Conservation (phyloP, 371 early-diverging fungal species). For the Mortierella sp. region DNA sequence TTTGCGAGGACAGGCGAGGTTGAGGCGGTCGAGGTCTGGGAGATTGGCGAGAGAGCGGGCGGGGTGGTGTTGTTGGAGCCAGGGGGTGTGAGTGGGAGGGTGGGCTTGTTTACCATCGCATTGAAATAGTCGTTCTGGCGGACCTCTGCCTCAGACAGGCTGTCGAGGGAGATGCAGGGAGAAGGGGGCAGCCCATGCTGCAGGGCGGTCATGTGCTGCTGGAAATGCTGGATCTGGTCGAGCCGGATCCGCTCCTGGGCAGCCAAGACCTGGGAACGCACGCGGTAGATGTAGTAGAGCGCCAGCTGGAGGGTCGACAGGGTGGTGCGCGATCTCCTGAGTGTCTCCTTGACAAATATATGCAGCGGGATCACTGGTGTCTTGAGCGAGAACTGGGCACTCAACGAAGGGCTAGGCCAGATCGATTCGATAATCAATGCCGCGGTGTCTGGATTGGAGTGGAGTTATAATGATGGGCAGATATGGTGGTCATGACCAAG, state of each 20-base stretch:
- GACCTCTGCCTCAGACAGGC: constrained; percentile 38
- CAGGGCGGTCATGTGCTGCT: constrained; percentile 35
- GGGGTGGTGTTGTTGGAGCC: constrained; percentile 52
- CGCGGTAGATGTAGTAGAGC: constrained; percentile 76
- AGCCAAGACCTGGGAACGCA: constrained; percentile 55
- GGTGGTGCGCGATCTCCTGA: constrained; percentile 82
- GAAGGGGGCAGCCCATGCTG: constrained; percentile 40
- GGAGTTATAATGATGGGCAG: neutral
- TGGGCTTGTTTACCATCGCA: constrained; percentile 26
- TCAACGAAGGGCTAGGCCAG: constrained; percentile 61
- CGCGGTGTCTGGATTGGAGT: constrained; percentile 61
- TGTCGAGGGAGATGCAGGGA: constrained; percentile 37
- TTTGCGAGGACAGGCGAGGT: constrained; percentile 54
- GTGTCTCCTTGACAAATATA: constrained; percentile 82
- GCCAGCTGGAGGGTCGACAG: constrained; percentile 85
- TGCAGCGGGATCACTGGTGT: constrained; percentile 74
- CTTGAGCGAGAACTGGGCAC: constrained; percentile 44
- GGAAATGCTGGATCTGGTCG: constrained; percentile 55
- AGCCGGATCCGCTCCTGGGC: constrained; percentile 54
- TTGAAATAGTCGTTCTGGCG: constrained; percentile 50
- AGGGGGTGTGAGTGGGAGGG: constrained; percentile 52
- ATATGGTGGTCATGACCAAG: neutral
- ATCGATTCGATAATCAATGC: constrained; percentile 73
- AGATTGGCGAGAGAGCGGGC: constrained; percentile 41
- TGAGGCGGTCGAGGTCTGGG: constrained; percentile 27